Evolutionary conservation across 1,284 basidiomycete species (phyloP), one percentile per base, ranked within the genome.

Genomic region (Singerocomus rubriflavus): DNA sequence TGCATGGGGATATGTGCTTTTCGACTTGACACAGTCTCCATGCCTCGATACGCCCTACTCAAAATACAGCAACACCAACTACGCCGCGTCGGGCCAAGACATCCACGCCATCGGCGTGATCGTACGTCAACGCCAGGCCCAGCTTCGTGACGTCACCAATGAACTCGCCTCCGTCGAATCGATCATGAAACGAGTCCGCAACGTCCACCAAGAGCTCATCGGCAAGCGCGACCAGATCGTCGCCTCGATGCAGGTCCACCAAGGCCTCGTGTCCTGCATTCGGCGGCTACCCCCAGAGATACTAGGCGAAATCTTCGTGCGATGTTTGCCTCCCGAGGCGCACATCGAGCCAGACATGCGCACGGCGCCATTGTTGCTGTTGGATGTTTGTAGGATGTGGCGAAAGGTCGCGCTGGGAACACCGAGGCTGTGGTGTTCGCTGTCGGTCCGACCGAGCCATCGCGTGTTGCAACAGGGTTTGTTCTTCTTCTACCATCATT

Each of bases 261-360:
- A 41, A 21, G 61, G 61, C 3, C 52, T 65, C 3, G 41, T 70
- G 12, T 65, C 68, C 21, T 68, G 69, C 32, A 67, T 69, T 27
- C 64, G 67, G 6, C 55, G 64, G 7, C 34, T 58, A 17, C 72
- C 72, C 16, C 48, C 62, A 0, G 73, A 75, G 48, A 53, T 72
- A 27, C 57, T 75, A 1, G 60, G 65, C 6, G 63, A 69, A 29
- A 70, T 74, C 25, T 75, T 75, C 52, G 49, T 59, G 14, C 58
- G 60, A 16, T 71, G 70, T 56, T 57, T 72, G 8, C 64, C 69
- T 13, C 40, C 52, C 1, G 54, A 57, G 31, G 26, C 36, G 3
- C 60, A 63, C 44, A 41, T 66, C 13, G 48, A 53, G 6, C 61
- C 68, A 0, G 55, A 64, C 30, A 56, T 48, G 30, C 31, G 39